phyloP scores from a whole-genome alignment of 352 stramenopile species.

The Phytopythium kandeliae region DNA sequence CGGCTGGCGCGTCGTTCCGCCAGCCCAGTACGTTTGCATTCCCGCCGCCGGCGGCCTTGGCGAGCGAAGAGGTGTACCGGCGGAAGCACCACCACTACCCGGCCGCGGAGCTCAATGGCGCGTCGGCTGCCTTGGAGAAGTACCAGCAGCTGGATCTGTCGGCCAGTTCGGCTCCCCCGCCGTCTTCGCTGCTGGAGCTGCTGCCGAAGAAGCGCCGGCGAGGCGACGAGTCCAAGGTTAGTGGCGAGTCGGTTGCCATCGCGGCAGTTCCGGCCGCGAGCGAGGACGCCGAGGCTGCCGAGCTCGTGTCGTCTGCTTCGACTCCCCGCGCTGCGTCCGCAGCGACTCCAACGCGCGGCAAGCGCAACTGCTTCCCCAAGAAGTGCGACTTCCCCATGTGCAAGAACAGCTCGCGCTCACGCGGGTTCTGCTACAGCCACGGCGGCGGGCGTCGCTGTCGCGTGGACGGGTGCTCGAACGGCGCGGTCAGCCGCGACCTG shows the following conservation, averaged over 20 bases:
- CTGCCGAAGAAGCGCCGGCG: conserved; percentile 21
- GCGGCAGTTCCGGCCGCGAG: no score
- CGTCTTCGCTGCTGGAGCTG: conserved; percentile 8
- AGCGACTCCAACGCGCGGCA: conserved; percentile 14
- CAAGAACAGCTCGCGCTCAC: conserved; percentile 75
- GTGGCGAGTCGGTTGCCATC: no score
- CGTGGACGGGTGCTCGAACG: conserved; percentile 64
- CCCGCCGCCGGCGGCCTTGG: background rate
- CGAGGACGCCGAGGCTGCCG: background rate
- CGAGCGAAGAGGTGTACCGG: background rate
- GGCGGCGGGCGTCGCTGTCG: conserved; percentile 57
- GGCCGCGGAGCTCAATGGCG: conserved; percentile 3
- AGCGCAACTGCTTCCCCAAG: conserved; percentile 69
- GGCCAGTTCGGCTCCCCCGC: background rate
- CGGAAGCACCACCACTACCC: conserved; percentile 2
- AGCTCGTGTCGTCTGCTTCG: no score
- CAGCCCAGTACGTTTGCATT: background rate
- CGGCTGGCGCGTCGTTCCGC: background rate
- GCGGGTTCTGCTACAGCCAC: conserved; percentile 79
- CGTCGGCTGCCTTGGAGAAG: background rate
- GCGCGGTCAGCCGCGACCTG: conserved; percentile 70
- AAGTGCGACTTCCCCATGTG: conserved; percentile 84
- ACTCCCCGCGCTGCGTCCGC: no score
- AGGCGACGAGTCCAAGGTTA: conserved; percentile 4
- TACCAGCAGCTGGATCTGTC: conserved; percentile 3